Evolutionary conservation across 73 alveolate species (phyloP).

Genomic region (Tetrahymena borealis): DNA sequence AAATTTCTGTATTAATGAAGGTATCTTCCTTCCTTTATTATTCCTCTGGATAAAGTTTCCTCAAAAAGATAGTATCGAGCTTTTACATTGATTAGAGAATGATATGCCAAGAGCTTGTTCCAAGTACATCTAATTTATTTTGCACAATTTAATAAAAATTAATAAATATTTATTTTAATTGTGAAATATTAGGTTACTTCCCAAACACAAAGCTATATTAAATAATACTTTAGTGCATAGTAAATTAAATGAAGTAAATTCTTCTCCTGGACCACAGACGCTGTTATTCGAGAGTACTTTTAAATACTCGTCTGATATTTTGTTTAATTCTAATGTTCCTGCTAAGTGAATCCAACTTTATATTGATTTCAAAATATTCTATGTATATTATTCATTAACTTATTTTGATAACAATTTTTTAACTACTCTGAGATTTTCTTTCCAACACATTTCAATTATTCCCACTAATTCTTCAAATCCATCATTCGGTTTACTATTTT

Average conservation of each 20-base stretch:
- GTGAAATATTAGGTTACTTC: too few relatives aligned
- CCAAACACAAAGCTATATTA: background rate
- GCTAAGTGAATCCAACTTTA: background rate
- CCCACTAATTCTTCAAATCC: background rate
- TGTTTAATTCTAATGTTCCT: background rate
- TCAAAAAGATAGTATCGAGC: background rate
- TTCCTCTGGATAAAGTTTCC: background rate
- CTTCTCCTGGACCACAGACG: background rate
- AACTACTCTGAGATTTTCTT: background rate
- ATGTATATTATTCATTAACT: background rate
- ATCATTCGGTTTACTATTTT: background rate
- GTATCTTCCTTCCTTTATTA: background rate
- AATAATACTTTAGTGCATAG: background rate
- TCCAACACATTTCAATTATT: background rate
- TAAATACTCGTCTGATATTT: background rate
- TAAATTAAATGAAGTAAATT: background rate
- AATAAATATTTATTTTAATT: background rate
- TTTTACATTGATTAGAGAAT: background rate
- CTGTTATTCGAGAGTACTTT: background rate
- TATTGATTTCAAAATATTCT: background rate
- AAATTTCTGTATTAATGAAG: background rate
- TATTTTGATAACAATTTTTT: background rate
- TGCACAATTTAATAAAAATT: background rate
- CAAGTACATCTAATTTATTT: background rate
- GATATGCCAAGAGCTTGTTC: background rate